Evolutionary conservation across 257 asterid genomes (phyloP), one percentile per base, ranked within the genome.

Genomic region (Cordia subcordata): DNA sequence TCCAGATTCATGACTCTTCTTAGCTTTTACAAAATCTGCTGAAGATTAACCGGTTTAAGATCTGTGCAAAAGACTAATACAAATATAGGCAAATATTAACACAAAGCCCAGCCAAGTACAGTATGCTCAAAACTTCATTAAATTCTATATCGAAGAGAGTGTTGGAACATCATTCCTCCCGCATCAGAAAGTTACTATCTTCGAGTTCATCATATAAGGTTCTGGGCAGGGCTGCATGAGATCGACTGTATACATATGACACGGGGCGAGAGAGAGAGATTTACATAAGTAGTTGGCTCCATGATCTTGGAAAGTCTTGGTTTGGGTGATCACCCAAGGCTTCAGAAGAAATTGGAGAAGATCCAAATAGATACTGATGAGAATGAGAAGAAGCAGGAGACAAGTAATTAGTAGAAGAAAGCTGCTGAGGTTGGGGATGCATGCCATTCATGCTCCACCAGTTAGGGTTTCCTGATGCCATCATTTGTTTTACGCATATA

Each of bases 391-490:
- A 40, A 11, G 54, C n/a, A 18, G 66, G 17, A 5, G 46, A 40
- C 21, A 10, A 44, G 5, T 45, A 62, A 14, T 21, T 15, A 49
- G 79, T 21, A 38, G 72, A n/a, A 68, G 54, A 32, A 32, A 35
- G 58, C 20, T 57, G 70, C 16, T 51, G 72, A 61, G 69, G 32
- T 13, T 74, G 65, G 23, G 79, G 78, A 53, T 72, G 73, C 82
- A 77, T 62, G 64, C 62, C 47, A 53, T 32, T 72, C 53, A 73
- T 84, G 82, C 82, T 83, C 96, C 96, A 87, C 94, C 94, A 85
- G 53, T 67, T 76, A 87, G 98, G 95, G 96, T 87, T 90, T 87
- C 94, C 98, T 55, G 95, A 95, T 96, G 85, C 85, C 87, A 85
- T 77, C 40, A 20, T 4, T 18, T 40, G 40, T 50, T 46, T 45